Base-by-base conservation (phyloP, 2,329 filamentous ascomycete genomes). In the Diaporthe aspalathi region DNA sequence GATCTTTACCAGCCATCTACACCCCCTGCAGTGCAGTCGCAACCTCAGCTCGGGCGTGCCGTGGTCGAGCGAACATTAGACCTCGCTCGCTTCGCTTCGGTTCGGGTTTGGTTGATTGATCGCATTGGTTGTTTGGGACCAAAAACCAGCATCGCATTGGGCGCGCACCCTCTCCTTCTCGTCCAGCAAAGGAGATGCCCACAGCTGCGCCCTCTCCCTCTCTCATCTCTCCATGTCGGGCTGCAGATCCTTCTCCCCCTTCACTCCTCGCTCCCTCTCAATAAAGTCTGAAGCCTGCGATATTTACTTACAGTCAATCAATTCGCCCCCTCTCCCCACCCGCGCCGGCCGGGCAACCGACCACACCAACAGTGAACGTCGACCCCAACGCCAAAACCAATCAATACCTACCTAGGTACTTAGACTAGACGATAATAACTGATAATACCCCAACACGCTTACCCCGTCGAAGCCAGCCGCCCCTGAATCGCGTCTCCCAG, bases 31-130 rank as follows among this genome's bases (percentile, higher is more conserved):
- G 11, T 29, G 22, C 27, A 29, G 27, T n/a, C n/a, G 32, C 32
- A 35, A 9, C n/a, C 32, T 35, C 60, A 65, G 60, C 60, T 65
- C 45, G 60, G 60, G 29, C 60, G 45, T 65, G 60, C 45, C 60
- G 60, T 65, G n/a, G 60, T n/a, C n/a, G n/a, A n/a, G n/a, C n/a
- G n/a, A n/a, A 65, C 60, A 65, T 65, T 60, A 40, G 57, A 45
- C 57, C n/a, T 47, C 27, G 60, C 60, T 38, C 35, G 35, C 35
- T 38, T 65, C 60, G 60, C 12, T 50, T 65, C 60, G 60, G n/a
- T 27, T 65, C n/a, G n/a, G 43, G 60, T 50, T 49, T 63, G 60
- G 35, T 65, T 65, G 60, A 38, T n/a, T 65, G 60, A 27, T 50
- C 20, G 60, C n/a, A 65, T 63, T 63, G 57, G 35, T 65, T 65